Evolutionary conservation across 2,329 filamentous ascomycete species (phyloP).

Genomic region (Zasmidium cellare): DNA sequence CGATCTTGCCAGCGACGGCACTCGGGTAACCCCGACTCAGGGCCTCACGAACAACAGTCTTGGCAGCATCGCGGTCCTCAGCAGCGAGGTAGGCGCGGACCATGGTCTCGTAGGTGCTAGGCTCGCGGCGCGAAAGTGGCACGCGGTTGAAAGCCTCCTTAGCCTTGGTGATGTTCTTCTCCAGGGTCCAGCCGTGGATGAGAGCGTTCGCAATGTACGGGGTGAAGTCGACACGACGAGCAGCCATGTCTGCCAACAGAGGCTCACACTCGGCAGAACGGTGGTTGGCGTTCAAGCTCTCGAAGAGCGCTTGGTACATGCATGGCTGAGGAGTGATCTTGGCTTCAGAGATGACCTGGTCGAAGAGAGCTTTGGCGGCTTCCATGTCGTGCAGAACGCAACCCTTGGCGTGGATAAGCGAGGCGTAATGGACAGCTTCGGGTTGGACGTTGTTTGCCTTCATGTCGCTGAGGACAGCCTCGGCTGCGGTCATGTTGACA

Average conservation of each 20-base stretch:
- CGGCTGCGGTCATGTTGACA: conserved; percentile 82
- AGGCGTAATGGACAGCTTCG: conserved; percentile 93
- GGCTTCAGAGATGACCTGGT: conserved; percentile 69
- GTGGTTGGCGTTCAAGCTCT: conserved; percentile 95
- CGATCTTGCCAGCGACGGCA: conserved; percentile 89
- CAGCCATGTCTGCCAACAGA: conserved; percentile 73
- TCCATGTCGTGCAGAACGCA: conserved; percentile 91
- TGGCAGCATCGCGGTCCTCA: conserved; percentile 75
- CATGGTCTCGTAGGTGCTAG: conserved; percentile 99
- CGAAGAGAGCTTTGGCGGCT: conserved; percentile 78
- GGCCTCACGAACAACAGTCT: conserved; percentile 84
- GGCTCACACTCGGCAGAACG: conserved; percentile 69
- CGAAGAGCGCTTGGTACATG: conserved; percentile 94
- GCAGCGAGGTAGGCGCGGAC: conserved; percentile 86
- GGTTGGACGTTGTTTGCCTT: conserved; percentile 70
- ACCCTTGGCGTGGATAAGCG: conserved; percentile 91
- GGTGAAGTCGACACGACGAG: conserved; percentile 76
- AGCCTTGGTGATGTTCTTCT: conserved; percentile 77
- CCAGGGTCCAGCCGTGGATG: conserved; percentile 92
- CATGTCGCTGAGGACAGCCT: conserved; percentile 78
- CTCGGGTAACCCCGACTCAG: conserved; percentile 84
- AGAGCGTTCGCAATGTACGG: conserved; percentile 98
- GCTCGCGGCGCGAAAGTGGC: conserved; percentile 76
- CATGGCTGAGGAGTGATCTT: conserved; percentile 74
- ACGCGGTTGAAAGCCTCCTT: conserved; percentile 78